Conservation (phyloP, 23 red algal species). For the Gracilariopsis chorda region DNA sequence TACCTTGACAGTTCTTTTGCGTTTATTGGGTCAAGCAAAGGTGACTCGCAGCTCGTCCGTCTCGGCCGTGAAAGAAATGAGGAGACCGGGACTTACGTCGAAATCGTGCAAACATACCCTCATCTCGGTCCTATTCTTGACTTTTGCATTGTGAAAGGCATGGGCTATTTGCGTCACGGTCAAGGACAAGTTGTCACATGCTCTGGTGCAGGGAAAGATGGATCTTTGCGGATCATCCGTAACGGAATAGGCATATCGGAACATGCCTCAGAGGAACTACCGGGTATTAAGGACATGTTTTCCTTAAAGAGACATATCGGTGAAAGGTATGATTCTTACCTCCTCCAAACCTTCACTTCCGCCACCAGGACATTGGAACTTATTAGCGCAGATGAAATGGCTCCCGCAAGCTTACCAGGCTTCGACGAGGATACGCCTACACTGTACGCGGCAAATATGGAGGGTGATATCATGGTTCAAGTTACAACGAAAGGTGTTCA, state of each 20-base stretch:
- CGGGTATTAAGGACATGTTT: conserved; percentile 93
- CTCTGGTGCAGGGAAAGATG: conserved; percentile 82
- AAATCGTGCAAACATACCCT: conserved; percentile 84
- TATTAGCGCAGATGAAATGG: conserved; percentile 77
- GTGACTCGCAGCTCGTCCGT: conserved; percentile 89
- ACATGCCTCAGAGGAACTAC: conserved; percentile 78
- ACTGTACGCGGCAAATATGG: conserved; percentile 66
- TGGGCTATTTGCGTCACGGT: conserved; percentile 65
- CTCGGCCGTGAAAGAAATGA: conserved; percentile 18
- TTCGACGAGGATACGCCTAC: conserved; percentile 76
- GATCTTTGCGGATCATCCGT: conserved; percentile 87
- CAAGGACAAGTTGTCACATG: conserved; percentile 95
- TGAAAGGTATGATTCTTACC: conserved; percentile 66
- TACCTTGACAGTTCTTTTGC: conserved; percentile 90
- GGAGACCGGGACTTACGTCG: conserved; percentile 44
- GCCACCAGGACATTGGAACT: conserved; percentile 84
- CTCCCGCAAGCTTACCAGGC: conserved; percentile 49
- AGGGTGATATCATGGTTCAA: conserved; percentile 76
- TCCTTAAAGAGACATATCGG: conserved; percentile 59
- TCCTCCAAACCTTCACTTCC: conserved; percentile 82
- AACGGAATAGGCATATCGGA: conserved; percentile 97
- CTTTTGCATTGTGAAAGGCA: conserved; percentile 86
- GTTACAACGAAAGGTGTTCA: conserved; percentile 69
- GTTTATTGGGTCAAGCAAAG: conserved; percentile 76
- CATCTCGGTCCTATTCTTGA: conserved; percentile 94